Evolutionary conservation across 1,284 basidiomycete genomes (phyloP), one percentile per base, ranked within the genome.

Genomic region (Ceratobasidium sp.): DNA sequence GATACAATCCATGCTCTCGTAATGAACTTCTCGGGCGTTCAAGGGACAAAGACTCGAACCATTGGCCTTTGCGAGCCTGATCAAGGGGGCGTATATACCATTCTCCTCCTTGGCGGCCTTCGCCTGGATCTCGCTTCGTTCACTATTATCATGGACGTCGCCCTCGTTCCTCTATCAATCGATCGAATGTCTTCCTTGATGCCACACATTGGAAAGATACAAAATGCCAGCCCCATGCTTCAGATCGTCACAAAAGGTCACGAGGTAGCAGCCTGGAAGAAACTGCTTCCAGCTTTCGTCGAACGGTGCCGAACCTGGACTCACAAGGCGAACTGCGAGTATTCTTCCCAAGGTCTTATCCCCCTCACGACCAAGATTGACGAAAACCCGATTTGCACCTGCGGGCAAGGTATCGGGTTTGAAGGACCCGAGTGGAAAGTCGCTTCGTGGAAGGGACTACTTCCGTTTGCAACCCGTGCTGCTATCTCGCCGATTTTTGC

Each of bases 121-220:
- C 84, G 87, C 0, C 82, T 88, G 48, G 90, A 91, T 76, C 76
- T 87, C 6, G 80, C 83, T 0, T 84, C 85, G 0, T 85, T 88
- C 76, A 88, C 88, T 0, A 69, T 89, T 9, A 81, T 90, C 17
- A 83, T 82, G 26, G 88, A 90, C 78, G 84, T 83, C 0, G 89
- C 83, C 79, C 83, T 88, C 0, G 82, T 88, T 2, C 86, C 88
- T 0, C 80, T 87, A 9, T 59, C 54, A 2, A 28, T 0, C 4
- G 17, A 26, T 0, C 5, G 17, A 4, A 83, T 83, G 0, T 12
- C 28, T 15, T 38, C 57, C 5, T 38, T 61, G 20, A 17, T 38
- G 5, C 38, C 57, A 5, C 26, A 17, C 17, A 28, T 61, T 10
- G 4, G 33, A 17, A 61, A 20, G 7, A 28, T 61, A n/a, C 28